These are phyloP conservation scores for Fusarium udum DNA, from an alignment of 2,329 filamentous ascomycete genomes.

Conservation along the genomic window DNA sequence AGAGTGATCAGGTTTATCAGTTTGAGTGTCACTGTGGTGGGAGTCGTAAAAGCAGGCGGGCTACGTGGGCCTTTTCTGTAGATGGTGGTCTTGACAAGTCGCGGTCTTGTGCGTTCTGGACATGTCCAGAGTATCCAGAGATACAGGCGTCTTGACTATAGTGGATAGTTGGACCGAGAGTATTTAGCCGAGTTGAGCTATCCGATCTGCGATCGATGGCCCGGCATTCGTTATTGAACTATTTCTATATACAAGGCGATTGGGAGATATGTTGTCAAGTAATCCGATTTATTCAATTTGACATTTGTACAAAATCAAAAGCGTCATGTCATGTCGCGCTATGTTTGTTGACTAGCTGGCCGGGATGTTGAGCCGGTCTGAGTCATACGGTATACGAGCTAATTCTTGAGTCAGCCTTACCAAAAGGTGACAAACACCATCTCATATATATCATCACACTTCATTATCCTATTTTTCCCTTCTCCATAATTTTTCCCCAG, in stretches of 20 bases:
- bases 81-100: rapidly evolving
- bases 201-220: neutral
- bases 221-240: rapidly evolving
- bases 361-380: neutral
- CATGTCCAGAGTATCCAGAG: too few relatives aligned
- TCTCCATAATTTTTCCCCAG: rapidly evolving
- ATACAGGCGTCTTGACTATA: rapidly evolving
- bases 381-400: neutral
- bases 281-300: neutral
- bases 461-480: rapidly evolving
- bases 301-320: too few relatives aligned
- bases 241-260: too few relatives aligned
- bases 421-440: neutral
- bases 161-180: rapidly evolving
- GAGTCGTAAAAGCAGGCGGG: rapidly evolving
- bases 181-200: neutral
- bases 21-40: rapidly evolving
- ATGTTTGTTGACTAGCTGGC: neutral
- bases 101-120: neutral
- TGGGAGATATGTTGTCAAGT: rapidly evolving
- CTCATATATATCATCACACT: neutral
- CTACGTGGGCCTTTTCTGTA: neutral
- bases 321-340: neutral
- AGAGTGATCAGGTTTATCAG: neutral
- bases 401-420: neutral